Evolutionary conservation across 1,284 basidiomycete genomes (phyloP).

Genomic region (Phlebopus sp.): DNA sequence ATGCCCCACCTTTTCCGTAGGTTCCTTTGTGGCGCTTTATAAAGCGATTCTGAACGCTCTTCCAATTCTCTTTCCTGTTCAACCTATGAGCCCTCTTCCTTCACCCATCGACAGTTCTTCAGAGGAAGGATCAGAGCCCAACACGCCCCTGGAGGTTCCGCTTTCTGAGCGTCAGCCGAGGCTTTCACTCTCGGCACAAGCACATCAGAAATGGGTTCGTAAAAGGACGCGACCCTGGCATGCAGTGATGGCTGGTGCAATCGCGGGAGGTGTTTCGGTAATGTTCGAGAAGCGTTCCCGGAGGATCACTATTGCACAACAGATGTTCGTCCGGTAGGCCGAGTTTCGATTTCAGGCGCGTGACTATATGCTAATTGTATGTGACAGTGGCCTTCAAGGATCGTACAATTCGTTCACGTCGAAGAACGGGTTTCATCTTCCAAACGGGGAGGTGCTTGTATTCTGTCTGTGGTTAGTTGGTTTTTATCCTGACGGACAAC

Average conservation of each 20-base stretch:
- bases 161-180: slow-evolving; percentile 41
- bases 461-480: slow-evolving; percentile 72
- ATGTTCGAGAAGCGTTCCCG: slow-evolving; percentile 77
- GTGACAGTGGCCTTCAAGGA: slow-evolving; percentile 74
- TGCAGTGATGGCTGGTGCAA: slow-evolving; percentile 80
- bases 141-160: slow-evolving; percentile 26
- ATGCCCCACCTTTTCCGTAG: slow-evolving; percentile 40
- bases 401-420: slow-evolving; percentile 74
- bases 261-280: slow-evolving; percentile 81
- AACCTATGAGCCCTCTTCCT: slow-evolving; percentile 30
- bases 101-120: slow-evolving; percentile 42
- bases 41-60: slow-evolving; percentile 82
- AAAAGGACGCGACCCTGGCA: slow-evolving; percentile 82
- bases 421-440: slow-evolving; percentile 68
- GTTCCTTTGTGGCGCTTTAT: slow-evolving; percentile 78
- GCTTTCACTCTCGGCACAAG: slow-evolving; percentile 59
- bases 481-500: not conserved
- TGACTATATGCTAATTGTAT: not conserved
- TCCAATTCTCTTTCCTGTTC: slow-evolving; percentile 67
- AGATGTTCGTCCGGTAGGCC: slow-evolving; percentile 82
- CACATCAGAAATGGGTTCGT: slow-evolving; percentile 58
- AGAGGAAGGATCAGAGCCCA: slow-evolving; percentile 24
- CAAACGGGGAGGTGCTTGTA: slow-evolving; percentile 81
- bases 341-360: not conserved
- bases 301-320: slow-evolving; percentile 80